Evolutionary conservation across 495 filamentous ascomycete genomes (phyloP).

Genomic region (Tuber umbilicatum): DNA sequence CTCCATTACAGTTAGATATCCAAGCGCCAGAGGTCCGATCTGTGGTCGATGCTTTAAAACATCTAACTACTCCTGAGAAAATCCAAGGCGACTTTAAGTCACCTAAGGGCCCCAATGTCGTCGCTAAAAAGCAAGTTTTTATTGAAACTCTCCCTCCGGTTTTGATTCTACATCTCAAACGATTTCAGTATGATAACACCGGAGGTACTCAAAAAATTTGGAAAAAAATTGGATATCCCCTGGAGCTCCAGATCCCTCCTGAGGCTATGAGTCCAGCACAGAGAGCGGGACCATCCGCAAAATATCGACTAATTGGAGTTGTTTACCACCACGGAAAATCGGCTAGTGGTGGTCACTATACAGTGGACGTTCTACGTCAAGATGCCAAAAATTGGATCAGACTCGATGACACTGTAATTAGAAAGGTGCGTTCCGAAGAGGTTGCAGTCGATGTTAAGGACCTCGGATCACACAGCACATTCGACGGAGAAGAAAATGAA

Average conservation of each 20-base stretch:
- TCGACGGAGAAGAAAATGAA: constrained; percentile 58
- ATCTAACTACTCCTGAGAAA: constrained; percentile 72
- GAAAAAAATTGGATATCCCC: constrained; percentile 93
- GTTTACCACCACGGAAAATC: constrained; percentile 98
- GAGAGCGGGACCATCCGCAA: constrained; percentile 62
- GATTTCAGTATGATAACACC: constrained; percentile 90
- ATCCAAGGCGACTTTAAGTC: constrained; percentile 84
- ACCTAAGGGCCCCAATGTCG: constrained; percentile 64
- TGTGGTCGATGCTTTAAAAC: constrained; percentile 83
- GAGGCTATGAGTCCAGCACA: constrained; percentile 79
- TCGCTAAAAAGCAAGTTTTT: constrained; percentile 85
- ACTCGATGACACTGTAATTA: constrained; percentile 86
- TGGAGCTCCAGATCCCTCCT: constrained; percentile 87
- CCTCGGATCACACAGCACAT: constrained; percentile 48
- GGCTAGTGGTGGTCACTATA: constrained; percentile 92
- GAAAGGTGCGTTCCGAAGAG: constrained; percentile 77
- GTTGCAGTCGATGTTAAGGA: constrained; percentile 76
- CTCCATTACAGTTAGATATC: constrained; percentile 92
- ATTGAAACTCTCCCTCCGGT: constrained; percentile 90
- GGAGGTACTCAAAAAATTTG: constrained; percentile 94
- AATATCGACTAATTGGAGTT: constrained; percentile 80
- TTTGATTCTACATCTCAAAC: constrained; percentile 89
- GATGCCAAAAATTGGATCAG: constrained; percentile 92
- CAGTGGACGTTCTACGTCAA: constrained; percentile 88
- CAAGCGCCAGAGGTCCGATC: constrained; percentile 74